These are phyloP conservation scores for Ustilago esculenta DNA, from an alignment of 1,284 basidiomycete genomes.

Conservation along the genomic window DNA sequence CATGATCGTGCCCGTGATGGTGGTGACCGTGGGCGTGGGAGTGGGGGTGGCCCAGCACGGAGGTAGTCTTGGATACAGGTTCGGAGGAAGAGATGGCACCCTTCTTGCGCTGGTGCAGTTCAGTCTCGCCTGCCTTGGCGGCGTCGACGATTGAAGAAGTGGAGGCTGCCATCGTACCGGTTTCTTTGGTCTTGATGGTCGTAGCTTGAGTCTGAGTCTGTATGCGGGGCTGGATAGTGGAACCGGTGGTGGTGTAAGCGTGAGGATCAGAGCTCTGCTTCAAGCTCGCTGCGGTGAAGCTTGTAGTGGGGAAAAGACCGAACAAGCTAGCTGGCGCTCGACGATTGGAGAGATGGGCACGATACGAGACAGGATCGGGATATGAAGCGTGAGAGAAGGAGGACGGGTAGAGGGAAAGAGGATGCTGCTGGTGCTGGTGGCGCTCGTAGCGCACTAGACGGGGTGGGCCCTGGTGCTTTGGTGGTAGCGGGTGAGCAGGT, in stretches of 20 bases:
- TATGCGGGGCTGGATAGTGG: constrained; percentile 10
- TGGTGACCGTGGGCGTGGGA: constrained; percentile 32
- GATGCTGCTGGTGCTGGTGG: constrained; percentile 1
- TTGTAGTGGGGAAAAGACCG: constrained; percentile 35
- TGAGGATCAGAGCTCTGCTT: constrained; percentile 19
- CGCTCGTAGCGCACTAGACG: constrained; percentile 43
- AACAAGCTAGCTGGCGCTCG: constrained; percentile 47
- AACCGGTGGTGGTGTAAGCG: constrained; percentile 10
- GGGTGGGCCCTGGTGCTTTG: constrained; percentile 40
- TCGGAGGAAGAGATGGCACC: not conserved
- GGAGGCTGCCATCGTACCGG: constrained; percentile 11
- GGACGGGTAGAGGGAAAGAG: constrained; percentile 28
- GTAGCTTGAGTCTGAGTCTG: not conserved
- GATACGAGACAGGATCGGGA: constrained; percentile 29
- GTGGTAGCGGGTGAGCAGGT: constrained; percentile 30
- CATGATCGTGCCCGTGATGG: constrained; percentile 61
- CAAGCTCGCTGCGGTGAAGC: constrained; percentile 34
- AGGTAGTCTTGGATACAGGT: constrained; percentile 5
- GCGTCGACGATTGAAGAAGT: constrained; percentile 25
- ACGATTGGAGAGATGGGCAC: constrained; percentile 37
- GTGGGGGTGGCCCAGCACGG: constrained; percentile 22
- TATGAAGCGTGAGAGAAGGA: constrained; percentile 44
- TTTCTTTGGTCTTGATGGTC: too few relatives aligned
- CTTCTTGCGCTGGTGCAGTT: constrained; percentile 25
- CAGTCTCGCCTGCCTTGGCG: constrained; percentile 20